Evolutionary conservation across 192 early-diverging fungal genomes (phyloP), one percentile per base, ranked within the genome.

Genomic region (Mortierella hygrophila): DNA sequence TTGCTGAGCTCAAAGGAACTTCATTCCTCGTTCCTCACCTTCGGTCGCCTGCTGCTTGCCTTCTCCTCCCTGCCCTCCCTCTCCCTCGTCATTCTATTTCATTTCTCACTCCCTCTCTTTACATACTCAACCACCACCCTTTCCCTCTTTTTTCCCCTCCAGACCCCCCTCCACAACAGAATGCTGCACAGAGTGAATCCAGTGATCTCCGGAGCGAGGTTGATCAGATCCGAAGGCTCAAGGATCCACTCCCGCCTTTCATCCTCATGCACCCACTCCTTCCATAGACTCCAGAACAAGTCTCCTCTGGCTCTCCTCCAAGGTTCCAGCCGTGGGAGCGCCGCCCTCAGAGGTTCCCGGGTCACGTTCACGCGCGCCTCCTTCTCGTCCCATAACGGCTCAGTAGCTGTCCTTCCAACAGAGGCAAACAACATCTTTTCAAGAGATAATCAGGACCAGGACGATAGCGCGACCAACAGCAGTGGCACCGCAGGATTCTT

Each of bases 141-240:
- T 11, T 37, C 79, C 55, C 54, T 54, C 42, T 42, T 21, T 35
- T 9, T 52, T 55, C 52, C 68, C 37, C 68, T 42, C 29, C 15
- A 21, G 13, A 57, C 63, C 1, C 76, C 1, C 76, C 68, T 7
- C 29, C 60, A 69, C 32, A 13, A 60, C 77, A 72, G 41, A 54
- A 57, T 29, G 35, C 10, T 42, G 37, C n/a, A 79, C 16, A 52
- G 49, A 49, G 75, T 65, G 47, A 72, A 75, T 52, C 80, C 73
- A 42, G 74, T 75, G 47, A 57, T 81, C 80, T 81, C 80, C 73
- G 79, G 72, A 78, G 23, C 74, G 6, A 68, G 55, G 60, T 75
- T 86, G 84, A 86, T 86, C 84, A 78, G 84, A 86, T 80, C 79
- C 75, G 79, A 75, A 23, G 40, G 40, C 23, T 20, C 35, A 23